Evolutionary conservation across 2,329 filamentous ascomycete genomes (phyloP), one percentile per base, ranked within the genome.

Genomic region (Fragosphaeria purpurea): DNA sequence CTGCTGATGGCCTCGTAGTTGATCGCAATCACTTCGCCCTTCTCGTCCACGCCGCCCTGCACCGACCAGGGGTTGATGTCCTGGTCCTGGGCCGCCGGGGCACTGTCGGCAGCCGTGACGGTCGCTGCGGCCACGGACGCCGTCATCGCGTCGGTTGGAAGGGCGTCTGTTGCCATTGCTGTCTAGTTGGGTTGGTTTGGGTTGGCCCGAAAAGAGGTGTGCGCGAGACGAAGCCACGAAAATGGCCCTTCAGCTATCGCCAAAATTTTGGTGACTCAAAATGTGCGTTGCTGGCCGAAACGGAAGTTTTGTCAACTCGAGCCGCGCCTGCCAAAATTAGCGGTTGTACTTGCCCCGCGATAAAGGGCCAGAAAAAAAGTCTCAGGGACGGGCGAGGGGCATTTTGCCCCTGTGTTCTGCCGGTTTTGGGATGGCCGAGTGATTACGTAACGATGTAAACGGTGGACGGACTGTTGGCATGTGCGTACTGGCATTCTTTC

Each of bases 1-100:
- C 45, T 51, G 56, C 56, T 58, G 10, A 64, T 55, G 7, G 55
- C 54, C 32, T 54, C 56, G 47, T 58, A 58, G 53, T 58, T 48
- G 39, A 58, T 54, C 1, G 56, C 56, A 6, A 56, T 32, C 6
- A 53, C 32, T n/a, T 57, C 54, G 46, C 57, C 57, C 43, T 57
- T 52, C 22, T 46, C 56, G 38, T 53, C 54, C 2, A 56, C 53
- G 38, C 53, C 57, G 46, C 57, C 57, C 45, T 53, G 50, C 12
- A 58, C 57, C 46, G 53, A 55, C 57, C 57, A 58, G 22, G 57
- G 57, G 44, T 58, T 58, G 50, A 58, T 58, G 44, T 58, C 57
- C 45, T 58, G 57, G 41, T 57, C 56, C 5, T 11, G 42, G 31
- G 34, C 30, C 2, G 47, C 50, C 5, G 53, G 43, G 5, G 50